A percentile compares a stretch with the other conserved stretches of the same genome.
These are phyloP conservation scores for Pyracantha coccinea DNA, from an alignment of 331 rosid species.

Conservation along the genomic window DNA sequence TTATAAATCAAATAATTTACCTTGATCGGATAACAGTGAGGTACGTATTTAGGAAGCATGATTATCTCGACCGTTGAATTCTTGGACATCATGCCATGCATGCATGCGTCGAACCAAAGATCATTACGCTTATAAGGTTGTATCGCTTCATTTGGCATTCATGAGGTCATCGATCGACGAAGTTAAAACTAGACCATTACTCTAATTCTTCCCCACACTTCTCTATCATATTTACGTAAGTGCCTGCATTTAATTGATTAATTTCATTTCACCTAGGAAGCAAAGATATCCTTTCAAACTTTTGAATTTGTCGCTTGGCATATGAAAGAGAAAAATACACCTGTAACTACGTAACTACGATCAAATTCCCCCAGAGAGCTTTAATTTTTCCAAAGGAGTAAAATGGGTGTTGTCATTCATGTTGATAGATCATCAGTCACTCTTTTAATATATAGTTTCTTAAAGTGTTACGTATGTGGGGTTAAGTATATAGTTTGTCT, in stretches of 20 bases:
- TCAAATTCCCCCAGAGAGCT: background rate
- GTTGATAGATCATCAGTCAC: background rate
- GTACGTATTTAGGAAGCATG: background rate
- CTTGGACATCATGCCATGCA: no score
- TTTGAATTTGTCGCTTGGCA: background rate
- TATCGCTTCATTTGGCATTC: background rate
- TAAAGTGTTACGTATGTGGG: no score
- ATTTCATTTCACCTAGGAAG: background rate
- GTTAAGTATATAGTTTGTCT: background rate
- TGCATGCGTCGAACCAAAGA: no score
- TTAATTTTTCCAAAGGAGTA: background rate
- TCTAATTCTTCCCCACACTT: background rate
- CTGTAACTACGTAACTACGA: background rate
- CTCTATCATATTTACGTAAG: background rate
- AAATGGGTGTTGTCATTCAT: background rate
- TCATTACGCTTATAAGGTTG: background rate
- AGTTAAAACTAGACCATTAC: background rate
- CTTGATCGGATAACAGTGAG: background rate
- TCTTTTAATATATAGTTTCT: background rate
- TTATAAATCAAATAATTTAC: background rate
- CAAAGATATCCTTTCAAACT: background rate
- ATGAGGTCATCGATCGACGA: background rate
- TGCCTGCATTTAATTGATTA: background rate
- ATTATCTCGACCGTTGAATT: background rate
- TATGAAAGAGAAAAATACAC: background rate